Base-by-base conservation (phyloP, 2,329 filamentous ascomycete genomes). In the Sclerotinia spermophila region DNA sequence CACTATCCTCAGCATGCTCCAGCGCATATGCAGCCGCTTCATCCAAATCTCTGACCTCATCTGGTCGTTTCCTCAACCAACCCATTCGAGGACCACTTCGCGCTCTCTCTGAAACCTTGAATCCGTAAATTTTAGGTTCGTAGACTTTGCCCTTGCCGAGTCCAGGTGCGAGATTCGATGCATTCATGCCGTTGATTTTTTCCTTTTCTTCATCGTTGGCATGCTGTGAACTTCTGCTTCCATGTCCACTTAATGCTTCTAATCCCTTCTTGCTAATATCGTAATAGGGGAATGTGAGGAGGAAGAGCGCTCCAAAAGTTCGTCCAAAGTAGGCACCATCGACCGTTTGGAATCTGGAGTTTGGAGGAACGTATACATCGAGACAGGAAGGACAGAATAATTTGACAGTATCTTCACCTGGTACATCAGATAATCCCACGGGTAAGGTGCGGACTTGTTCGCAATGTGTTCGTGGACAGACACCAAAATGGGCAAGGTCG, bases 271-370 rank as follows among this genome's bases (percentile, higher is more conserved):
- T 90, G 44, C 90, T 90, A 72, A 98, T 89, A 76, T 97, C 94
- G 79, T 97, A 92, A 79, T 99, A 96, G 48, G 96, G 95, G 81
- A 98, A 99, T 53, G 95, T 99, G 85, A 99, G 95, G 80, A 99
- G 93, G 84, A 99, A 99, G 72, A 99, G 89, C 60, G 94, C 94
- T 73, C 94, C 94, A 80, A 99, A 99, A 0, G 96, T 99, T 68
- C 96, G 95, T 62, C 96, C 96, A 79, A 99, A 99, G 84, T 98
- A 99, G 61, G 96, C 96, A 68, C 96, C 96, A 76, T 99, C 96
- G 45, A 99, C 96, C 3, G 93, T 95, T 82, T 98, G 96, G 80
- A 98, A 99, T 30, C 96, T 89, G 78, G 93, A 97, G 84, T 98
- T 99, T 55, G 96, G 96, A 5, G 96, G 96, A 0, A 96, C 96